These are phyloP conservation scores for Tolypocladium nubicola DNA, from an alignment of 2,329 filamentous ascomycete genomes.

Conservation along the genomic window DNA sequence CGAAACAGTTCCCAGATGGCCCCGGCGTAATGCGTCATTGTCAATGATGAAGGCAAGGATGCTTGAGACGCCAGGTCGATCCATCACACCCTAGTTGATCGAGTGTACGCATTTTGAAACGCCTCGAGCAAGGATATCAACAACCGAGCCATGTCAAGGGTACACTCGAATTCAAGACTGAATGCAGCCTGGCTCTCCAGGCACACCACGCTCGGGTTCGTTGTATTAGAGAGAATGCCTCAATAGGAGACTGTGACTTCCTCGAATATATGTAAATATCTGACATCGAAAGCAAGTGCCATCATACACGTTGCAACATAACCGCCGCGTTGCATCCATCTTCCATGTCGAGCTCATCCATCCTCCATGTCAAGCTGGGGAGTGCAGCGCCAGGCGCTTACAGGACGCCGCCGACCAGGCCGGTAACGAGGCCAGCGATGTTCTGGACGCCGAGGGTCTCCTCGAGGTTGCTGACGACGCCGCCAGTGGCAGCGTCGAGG, in stretches of 20 bases:
- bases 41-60: too few relatives aligned
- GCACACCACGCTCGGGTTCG: not conserved
- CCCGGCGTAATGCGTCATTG: too few relatives aligned
- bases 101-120: too few relatives aligned
- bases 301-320: not conserved
- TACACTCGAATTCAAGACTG: not conserved
- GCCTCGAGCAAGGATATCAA: too few relatives aligned
- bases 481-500: slow-evolving; percentile 10
- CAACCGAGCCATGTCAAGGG: too few relatives aligned
- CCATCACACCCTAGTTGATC: too few relatives aligned
- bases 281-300: not conserved
- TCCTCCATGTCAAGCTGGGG: not conserved
- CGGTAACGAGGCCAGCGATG: slow-evolving; percentile 6
- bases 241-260: not conserved
- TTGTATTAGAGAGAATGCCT: not conserved
- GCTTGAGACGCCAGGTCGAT: too few relatives aligned
- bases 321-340: not conserved
- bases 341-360: not conserved
- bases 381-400: not conserved
- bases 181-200: not conserved
- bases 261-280: not conserved
- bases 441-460: slow-evolving; percentile 8
- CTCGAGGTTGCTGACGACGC: slow-evolving; percentile 8
- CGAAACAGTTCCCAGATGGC: not conserved
- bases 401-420: not conserved